Base-by-base conservation (phyloP, 805 yeast species). In the Dipodascus albidus region DNA sequence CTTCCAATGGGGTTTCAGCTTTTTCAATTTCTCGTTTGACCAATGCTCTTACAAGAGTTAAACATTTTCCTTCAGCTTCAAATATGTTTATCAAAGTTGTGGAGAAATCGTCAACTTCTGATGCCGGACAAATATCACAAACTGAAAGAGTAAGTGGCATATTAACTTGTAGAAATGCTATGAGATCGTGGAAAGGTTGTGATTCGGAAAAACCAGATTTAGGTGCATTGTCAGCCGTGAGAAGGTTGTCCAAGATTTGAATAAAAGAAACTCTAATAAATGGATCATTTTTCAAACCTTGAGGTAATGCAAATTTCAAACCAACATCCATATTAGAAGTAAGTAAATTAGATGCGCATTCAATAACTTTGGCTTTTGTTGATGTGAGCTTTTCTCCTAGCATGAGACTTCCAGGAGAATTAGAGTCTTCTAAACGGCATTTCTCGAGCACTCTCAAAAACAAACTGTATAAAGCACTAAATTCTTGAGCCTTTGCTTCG, bases 261-360 rank as follows among this genome's bases (percentile, higher is more conserved):
- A 88, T 72, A 62, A 87, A 86, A 0, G 95, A 80, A 9, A 83
- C 71, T 55, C 93, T 71, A 24, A 87, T 81, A 52, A 80, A 75
- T 14, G 70, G 66, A 63, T 85, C 84, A 21, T 76, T 76, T 60
- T 87, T 87, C 60, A 81, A 86, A 0, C 95, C 93, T 64, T 87
- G 75, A 0, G 93, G 89, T 15, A 87, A 65, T 1, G 90, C 88
- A 64, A 79, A 80, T 52, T 80, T 80, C 60, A 88, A 70, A 4
- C 96, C 95, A 22, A 85, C 81, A 53, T 83, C 88, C 3, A 83
- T 80, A 60, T 88, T 88, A 2, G 87, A 76, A 59, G 79, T 81
- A 49, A 88, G 71, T 52, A 88, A 66, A 58, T 85, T 85, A 1
- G 89, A 80, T 50, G 87, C 71, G 20, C 86, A 80, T 21, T 72